phyloP scores from a whole-genome alignment of 768 basidiomycete species.

The Russula foetens region DNA sequence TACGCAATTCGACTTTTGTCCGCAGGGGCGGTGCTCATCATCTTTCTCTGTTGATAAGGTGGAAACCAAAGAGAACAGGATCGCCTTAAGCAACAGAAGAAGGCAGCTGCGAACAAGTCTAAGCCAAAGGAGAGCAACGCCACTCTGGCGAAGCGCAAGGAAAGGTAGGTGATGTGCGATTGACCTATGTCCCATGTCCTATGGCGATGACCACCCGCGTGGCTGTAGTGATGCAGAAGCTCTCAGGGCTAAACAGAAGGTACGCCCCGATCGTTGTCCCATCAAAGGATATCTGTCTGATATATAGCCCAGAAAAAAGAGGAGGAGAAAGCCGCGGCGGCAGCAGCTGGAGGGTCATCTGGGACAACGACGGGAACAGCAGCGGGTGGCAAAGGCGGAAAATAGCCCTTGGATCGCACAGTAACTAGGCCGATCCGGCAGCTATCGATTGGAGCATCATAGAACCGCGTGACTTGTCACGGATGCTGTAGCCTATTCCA shows the following conservation, averaged over 20 bases:
- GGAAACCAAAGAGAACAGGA: constrained; percentile 79
- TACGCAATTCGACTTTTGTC: neutral
- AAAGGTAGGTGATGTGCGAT: constrained; percentile 45
- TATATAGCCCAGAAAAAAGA: constrained; percentile 26
- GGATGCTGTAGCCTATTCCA: neutral
- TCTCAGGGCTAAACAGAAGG: constrained; percentile 74
- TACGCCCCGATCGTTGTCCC: constrained; percentile 24
- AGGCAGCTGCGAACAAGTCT: constrained; percentile 43
- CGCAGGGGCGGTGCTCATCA: neutral
- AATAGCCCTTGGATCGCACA: constrained; percentile 21
- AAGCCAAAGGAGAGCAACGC: constrained; percentile 67
- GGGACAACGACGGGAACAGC: constrained; percentile 15
- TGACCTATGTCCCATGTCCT: constrained; percentile 6
- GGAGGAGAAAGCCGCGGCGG: constrained; percentile 23
- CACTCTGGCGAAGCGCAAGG: constrained; percentile 59
- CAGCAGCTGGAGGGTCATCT: too few species aligned
- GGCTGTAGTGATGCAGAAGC: constrained; percentile 62
- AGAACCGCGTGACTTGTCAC: constrained; percentile 5
- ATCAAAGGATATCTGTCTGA: neutral
- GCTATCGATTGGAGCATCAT: constrained; percentile 1
- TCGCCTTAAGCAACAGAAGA: constrained; percentile 68
- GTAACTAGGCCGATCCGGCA: constrained; percentile 19
- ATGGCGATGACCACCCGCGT: constrained; percentile 24
- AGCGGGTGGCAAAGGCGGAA: neutral
- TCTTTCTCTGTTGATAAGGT: constrained; percentile 34